These are phyloP conservation scores for Phytomonas serpens DNA, from an alignment of 208 protist genomes.

Conservation along the genomic window DNA sequence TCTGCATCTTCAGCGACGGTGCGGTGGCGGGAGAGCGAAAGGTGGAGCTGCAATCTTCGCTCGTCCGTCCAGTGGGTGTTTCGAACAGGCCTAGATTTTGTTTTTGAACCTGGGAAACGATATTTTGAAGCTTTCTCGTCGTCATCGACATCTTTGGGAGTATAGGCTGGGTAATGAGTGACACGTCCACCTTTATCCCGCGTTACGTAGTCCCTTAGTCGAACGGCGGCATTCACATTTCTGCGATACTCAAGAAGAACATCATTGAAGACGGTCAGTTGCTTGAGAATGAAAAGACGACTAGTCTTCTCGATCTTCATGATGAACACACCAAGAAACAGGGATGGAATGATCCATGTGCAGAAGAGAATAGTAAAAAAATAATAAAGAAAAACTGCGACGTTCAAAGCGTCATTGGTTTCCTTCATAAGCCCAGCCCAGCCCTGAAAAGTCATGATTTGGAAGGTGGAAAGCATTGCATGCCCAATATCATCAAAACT, in stretches of 20 bases:
- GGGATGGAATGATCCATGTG: slow-evolving; percentile 81
- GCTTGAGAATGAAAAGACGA: slow-evolving; percentile 65
- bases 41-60: slow-evolving; percentile 80
- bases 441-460: slow-evolving; percentile 88
- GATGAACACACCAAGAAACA: slow-evolving; percentile 86
- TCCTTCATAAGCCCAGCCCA: slow-evolving; percentile 81
- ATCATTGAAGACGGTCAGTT: slow-evolving; percentile 64
- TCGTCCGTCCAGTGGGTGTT: slow-evolving; percentile 75
- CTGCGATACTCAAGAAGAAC: slow-evolving; percentile 77
- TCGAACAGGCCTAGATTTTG: slow-evolving; percentile 19
- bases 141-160: background rate
- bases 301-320: slow-evolving; percentile 82
- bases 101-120: background rate
- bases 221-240: slow-evolving; percentile 45
- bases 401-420: slow-evolving; percentile 58
- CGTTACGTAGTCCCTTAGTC: slow-evolving; percentile 68
- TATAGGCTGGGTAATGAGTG: slow-evolving; percentile 39
- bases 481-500: slow-evolving; percentile 91
- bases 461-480: slow-evolving; percentile 78
- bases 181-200: slow-evolving; percentile 59
- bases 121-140: slow-evolving; percentile 2
- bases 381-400: slow-evolving; percentile 79
- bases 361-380: slow-evolving; percentile 73
- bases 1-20: slow-evolving; percentile 56
- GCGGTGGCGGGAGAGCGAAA: slow-evolving; percentile 75